phyloP scores from a whole-genome alignment of 1,284 basidiomycete genomes.

The Volvariella volvacea region DNA sequence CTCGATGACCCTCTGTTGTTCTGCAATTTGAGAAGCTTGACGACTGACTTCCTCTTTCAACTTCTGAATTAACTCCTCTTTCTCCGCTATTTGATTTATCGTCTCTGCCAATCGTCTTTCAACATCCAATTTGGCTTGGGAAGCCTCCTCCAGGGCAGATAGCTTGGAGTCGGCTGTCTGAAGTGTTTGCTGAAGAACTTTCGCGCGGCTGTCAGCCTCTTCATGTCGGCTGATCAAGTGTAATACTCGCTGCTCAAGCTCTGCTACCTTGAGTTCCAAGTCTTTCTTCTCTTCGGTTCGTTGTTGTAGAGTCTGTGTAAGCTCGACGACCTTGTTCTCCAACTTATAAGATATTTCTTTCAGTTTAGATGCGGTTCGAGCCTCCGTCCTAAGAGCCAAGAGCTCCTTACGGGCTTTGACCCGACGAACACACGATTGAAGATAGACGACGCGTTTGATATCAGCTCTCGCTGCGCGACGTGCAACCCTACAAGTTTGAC shows the following conservation, averaged over 20 bases:
- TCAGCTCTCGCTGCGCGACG: slow-evolving; percentile 64
- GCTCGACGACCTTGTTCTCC: slow-evolving; percentile 99
- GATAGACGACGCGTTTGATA: slow-evolving; percentile 70
- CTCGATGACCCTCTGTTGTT: slow-evolving; percentile 69
- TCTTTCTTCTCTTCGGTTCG: slow-evolving; percentile 91
- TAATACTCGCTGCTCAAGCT: slow-evolving; percentile 82
- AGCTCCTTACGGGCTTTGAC: slow-evolving; percentile 85
- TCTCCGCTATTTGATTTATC: slow-evolving; percentile 69
- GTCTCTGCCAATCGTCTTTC: slow-evolving; percentile 81
- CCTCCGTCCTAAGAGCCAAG: slow-evolving; percentile 80
- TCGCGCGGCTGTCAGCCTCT: slow-evolving; percentile 78
- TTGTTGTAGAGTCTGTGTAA: slow-evolving; percentile 93
- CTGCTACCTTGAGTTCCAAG: slow-evolving; percentile 66
- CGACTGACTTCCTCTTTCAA: slow-evolving; percentile 73
- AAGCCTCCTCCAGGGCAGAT: slow-evolving; percentile 71
- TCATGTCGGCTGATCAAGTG: slow-evolving; percentile 86
- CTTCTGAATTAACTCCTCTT: slow-evolving; percentile 79
- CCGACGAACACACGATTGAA: slow-evolving; percentile 92
- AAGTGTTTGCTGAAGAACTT: slow-evolving; percentile 69
- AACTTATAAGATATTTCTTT: slow-evolving; percentile 98
- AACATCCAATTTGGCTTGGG: slow-evolving; percentile 74
- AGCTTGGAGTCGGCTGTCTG: slow-evolving; percentile 71
- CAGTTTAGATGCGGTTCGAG: slow-evolving; percentile 95
- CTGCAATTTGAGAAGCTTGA: slow-evolving; percentile 74
- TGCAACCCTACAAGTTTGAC: slow-evolving; percentile 41